Evolutionary conservation across 352 stramenopile species (phyloP).

Genomic region (Blastocystis sp.): DNA sequence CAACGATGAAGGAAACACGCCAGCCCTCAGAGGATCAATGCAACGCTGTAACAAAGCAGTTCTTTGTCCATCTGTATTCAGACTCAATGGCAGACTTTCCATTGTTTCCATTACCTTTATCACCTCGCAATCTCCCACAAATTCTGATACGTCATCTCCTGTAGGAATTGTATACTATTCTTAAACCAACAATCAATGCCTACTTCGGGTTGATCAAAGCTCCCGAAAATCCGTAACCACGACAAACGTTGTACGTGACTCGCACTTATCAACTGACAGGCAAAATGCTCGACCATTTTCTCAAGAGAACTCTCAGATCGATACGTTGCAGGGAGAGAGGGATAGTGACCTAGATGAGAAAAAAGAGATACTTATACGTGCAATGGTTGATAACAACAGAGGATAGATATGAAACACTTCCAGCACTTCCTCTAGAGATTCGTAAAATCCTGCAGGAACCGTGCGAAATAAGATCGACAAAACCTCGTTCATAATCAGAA

Average conservation of each 20-base stretch:
- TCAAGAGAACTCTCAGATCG: not conserved
- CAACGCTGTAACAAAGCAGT: not conserved
- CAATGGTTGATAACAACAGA: not conserved
- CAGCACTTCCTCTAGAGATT: not conserved
- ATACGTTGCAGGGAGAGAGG: not conserved
- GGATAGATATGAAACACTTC: not conserved
- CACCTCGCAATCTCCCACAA: not conserved
- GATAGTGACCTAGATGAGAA: not conserved
- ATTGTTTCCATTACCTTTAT: not conserved
- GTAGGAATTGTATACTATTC: not conserved
- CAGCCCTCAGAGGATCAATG: not conserved
- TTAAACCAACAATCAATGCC: not conserved
- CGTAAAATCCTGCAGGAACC: not conserved
- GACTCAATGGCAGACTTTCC: not conserved
- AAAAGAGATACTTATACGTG: not conserved
- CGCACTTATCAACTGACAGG: not conserved
- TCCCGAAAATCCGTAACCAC: not conserved
- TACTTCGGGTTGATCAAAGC: conserved; percentile 12
- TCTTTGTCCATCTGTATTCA: not conserved
- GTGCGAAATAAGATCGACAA: not conserved
- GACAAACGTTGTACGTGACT: not conserved
- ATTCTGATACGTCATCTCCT: not conserved
- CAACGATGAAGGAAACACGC: not conserved
- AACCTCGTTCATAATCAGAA: not conserved
- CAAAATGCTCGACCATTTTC: not conserved